A percentile compares a stretch with the other conserved stretches of the same genome.
These are phyloP conservation scores for Mortierella sp. DNA, from an alignment of 371 early-diverging fungal genomes.

Conservation along the genomic window DNA sequence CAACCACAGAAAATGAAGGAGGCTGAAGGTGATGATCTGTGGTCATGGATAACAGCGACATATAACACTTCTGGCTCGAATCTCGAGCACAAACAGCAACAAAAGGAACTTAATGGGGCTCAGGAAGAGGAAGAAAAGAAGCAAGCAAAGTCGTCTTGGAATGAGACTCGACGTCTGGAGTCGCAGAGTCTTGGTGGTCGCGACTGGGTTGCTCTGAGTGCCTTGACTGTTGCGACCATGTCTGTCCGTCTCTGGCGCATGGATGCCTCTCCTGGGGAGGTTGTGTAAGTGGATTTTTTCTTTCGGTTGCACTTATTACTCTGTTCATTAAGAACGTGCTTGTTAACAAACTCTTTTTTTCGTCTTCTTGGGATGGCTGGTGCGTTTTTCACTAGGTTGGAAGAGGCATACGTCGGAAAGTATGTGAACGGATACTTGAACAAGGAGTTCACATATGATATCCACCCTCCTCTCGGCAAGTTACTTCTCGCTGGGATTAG, in stretches of 20 bases:
- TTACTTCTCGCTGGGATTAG: slow-evolving; percentile 85
- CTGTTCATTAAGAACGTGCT: background rate
- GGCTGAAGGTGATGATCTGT: background rate
- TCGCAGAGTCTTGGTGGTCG: background rate
- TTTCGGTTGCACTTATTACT: background rate
- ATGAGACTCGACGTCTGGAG: background rate
- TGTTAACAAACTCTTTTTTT: background rate
- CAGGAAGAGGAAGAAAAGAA: slow-evolving; percentile 14
- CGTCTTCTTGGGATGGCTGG: background rate
- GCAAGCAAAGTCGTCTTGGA: background rate
- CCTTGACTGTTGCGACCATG: slow-evolving; percentile 17
- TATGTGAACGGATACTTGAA: slow-evolving; percentile 77
- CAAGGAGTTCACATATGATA: slow-evolving; percentile 96
- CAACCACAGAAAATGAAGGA: background rate
- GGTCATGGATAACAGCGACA: slow-evolving; percentile 14
- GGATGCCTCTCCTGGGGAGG: slow-evolving; percentile 23
- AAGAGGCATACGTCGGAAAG: slow-evolving; percentile 33
- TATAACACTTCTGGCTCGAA: background rate
- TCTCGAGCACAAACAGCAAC: background rate
- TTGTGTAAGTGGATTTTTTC: slow-evolving; percentile 15
- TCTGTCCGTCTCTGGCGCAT: slow-evolving; percentile 37
- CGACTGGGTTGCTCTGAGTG: slow-evolving; percentile 10
- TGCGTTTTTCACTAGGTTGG: slow-evolving; percentile 15
- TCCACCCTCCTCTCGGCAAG: slow-evolving; percentile 99
- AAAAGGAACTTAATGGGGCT: background rate